phyloP scores from a whole-genome alignment of 805 yeast genomes.

The Candida rishiriensis region DNA sequence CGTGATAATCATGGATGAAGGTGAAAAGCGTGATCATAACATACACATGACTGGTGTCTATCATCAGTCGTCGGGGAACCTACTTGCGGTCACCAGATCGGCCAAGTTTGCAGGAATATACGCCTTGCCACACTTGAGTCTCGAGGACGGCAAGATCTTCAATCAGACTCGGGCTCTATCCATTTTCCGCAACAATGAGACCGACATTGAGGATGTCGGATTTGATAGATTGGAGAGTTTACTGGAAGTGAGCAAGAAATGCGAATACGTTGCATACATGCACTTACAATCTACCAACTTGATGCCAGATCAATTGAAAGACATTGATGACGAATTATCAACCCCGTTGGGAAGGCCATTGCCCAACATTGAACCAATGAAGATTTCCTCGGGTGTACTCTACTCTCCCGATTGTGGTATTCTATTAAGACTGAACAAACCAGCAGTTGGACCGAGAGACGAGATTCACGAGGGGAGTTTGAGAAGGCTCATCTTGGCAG shows the following conservation, averaged over 20 bases:
- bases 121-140: constrained; percentile 55
- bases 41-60: constrained; percentile 57
- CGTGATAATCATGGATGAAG: constrained; percentile 35
- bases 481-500: constrained; percentile 38
- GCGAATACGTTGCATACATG: constrained; percentile 69
- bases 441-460: constrained; percentile 49
- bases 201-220: constrained; percentile 36
- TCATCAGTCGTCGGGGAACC: constrained; percentile 61
- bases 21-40: constrained; percentile 45
- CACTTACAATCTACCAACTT: constrained; percentile 63
- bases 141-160: constrained; percentile 36
- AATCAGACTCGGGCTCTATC: constrained; percentile 42
- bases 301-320: constrained; percentile 46
- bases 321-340: constrained; percentile 66
- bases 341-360: constrained; percentile 81
- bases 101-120: constrained; percentile 62
- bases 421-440: constrained; percentile 33
- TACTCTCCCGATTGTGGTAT: constrained; percentile 91
- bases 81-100: constrained; percentile 53
- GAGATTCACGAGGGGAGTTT: constrained; percentile 41
- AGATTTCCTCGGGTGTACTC: constrained; percentile 51
- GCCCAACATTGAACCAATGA: constrained; percentile 50
- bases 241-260: constrained; percentile 35
- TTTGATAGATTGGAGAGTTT: constrained; percentile 32
- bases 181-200: constrained; percentile 38